These are phyloP conservation scores for Funneliformis caledonium DNA, from an alignment of 371 early-diverging fungal genomes.

Conservation along the genomic window DNA sequence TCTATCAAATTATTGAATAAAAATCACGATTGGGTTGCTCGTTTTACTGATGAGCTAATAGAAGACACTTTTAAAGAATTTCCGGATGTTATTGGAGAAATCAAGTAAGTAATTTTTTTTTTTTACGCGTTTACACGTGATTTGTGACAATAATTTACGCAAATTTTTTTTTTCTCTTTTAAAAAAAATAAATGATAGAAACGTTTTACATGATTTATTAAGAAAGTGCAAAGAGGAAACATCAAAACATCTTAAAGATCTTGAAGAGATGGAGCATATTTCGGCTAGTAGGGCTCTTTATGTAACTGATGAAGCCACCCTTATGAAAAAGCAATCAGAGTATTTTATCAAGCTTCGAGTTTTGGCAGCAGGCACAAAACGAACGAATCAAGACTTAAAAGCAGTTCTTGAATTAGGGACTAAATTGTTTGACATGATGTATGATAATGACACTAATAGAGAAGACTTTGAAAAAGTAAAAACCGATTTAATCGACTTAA, in stretches of 20 bases:
- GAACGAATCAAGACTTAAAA: neutral
- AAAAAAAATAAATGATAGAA: neutral
- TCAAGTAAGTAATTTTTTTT: neutral
- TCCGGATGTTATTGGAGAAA: neutral
- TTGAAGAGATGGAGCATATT: neutral
- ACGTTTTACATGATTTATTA: neutral
- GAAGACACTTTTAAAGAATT: neutral
- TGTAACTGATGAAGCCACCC: neutral
- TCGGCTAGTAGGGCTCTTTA: neutral
- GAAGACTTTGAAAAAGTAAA: neutral
- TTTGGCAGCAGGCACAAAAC: neutral
- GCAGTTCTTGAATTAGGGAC: neutral
- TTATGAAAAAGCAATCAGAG: neutral
- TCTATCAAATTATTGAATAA: neutral
- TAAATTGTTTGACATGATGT: neutral
- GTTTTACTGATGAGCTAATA: neutral
- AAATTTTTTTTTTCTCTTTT: too few species aligned
- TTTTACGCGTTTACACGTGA: too few species aligned
- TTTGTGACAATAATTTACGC: too few species aligned
- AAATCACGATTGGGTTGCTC: neutral
- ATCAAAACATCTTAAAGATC: neutral
- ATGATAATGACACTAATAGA: neutral
- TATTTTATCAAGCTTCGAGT: neutral
- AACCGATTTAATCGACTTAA: neutral
- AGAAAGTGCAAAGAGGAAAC: neutral